A percentile compares a stretch with the other conserved stretches of the same genome.
Evolutionary conservation across 345 rosid species (phyloP).

Genomic region (Brassica nigra): DNA sequence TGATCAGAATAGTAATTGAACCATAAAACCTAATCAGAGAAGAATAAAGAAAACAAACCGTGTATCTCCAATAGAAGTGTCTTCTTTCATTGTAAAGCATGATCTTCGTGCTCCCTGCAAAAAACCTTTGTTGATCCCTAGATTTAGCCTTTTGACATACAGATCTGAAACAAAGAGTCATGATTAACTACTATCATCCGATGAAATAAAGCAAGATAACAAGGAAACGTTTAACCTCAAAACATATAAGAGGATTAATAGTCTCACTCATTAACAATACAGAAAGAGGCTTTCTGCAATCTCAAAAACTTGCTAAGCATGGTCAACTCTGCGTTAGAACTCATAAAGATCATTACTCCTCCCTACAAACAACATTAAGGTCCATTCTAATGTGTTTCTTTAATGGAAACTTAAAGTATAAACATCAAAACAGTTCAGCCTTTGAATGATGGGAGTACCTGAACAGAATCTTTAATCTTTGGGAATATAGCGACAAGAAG

Average conservation of each 20-base stretch:
- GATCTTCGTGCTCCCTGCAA: constrained; percentile 66
- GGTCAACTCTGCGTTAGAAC: constrained; percentile 73
- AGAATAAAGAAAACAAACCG: neutral
- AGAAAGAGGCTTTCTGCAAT: constrained; percentile 89
- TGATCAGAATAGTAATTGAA: neutral
- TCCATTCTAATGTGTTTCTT: neutral
- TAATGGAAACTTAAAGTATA: neutral
- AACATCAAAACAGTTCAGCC: constrained; percentile 4
- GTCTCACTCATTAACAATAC: constrained; percentile 85
- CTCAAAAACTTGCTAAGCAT: constrained; percentile 76
- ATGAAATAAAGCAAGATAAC: constrained; percentile 4
- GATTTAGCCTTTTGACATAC: constrained; percentile 59
- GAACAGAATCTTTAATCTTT: constrained; percentile 78
- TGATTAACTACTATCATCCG: neutral
- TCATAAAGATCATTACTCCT: constrained; percentile 76
- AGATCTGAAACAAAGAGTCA: constrained; percentile 49
- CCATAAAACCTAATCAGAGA: neutral
- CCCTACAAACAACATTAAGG: constrained; percentile 52
- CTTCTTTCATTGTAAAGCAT: constrained; percentile 67
- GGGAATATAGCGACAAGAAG: constrained; percentile 63
- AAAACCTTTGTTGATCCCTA: constrained; percentile 65
- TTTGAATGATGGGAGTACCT: constrained; percentile 50
- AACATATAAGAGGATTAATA: neutral
- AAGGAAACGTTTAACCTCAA: neutral
- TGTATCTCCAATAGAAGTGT: neutral